phyloP scores from a whole-genome alignment of 169 alveolate species.

The Theileria luwenshuni region DNA sequence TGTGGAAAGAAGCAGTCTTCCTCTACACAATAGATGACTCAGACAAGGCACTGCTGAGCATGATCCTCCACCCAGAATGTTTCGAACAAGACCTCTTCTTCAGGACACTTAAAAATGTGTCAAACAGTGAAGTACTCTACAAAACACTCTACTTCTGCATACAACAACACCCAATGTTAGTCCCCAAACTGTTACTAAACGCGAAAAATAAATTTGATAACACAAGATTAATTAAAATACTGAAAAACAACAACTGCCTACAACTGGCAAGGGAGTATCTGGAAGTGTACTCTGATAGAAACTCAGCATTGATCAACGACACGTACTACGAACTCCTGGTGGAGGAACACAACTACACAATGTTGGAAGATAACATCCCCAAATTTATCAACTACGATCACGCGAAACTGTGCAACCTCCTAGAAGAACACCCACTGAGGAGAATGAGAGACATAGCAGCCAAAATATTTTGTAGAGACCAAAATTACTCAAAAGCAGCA shows the following conservation, averaged over 20 bases:
- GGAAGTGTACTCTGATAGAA: constrained; percentile 82
- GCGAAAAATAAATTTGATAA: constrained; percentile 89
- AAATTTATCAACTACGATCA: constrained; percentile 95
- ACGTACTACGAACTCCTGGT: constrained; percentile 95
- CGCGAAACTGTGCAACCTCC: constrained; percentile 85
- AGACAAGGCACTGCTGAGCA: constrained; percentile 94
- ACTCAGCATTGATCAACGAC: constrained; percentile 94
- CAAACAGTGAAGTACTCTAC: constrained; percentile 95
- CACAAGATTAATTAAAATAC: constrained; percentile 90
- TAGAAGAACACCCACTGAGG: constrained; percentile 94
- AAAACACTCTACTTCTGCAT: constrained; percentile 97
- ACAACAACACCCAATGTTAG: constrained; percentile 97
- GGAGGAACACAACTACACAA: constrained; percentile 95
- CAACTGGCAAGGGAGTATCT: constrained; percentile 80
- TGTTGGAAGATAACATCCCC: constrained; percentile 90
- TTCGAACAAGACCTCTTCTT: constrained; percentile 86
- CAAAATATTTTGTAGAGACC: constrained; percentile 87
- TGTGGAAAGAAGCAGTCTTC: constrained; percentile 91
- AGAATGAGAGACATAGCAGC: constrained; percentile 98
- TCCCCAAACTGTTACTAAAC: constrained; percentile 87
- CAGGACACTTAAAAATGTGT: constrained; percentile 78
- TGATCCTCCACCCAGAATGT: constrained; percentile 98
- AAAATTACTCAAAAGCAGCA: constrained; percentile 88
- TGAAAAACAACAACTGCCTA: constrained; percentile 80
- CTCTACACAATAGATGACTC: constrained; percentile 92